Base-by-base conservation (phyloP, 768 basidiomycete species). In the Cystofilobasidium ferigula region DNA sequence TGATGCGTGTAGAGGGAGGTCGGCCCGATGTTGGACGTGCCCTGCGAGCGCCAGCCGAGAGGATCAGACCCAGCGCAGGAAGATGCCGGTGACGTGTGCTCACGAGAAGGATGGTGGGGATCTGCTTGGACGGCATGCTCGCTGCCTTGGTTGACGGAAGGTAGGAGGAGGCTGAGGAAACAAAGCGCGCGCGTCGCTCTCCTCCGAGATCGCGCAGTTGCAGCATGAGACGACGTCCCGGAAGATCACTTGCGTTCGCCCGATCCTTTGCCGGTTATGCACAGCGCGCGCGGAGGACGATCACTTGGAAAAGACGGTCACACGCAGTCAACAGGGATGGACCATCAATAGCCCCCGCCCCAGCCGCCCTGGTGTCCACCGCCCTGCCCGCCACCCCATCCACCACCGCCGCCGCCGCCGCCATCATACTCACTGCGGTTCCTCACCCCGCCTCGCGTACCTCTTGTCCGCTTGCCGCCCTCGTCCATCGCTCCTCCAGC, bases 1-100 rank as follows among this genome's bases (percentile, higher is more conserved):
- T 48, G 45, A 28, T 61, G 60, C 13, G 60, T 61, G 45, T 61
- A 61, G 47, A 48, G 60, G 8, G 42, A 1, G 30, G 45, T 48
- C 22, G 60, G 60, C 20, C 60, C 60, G 32, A 61, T 22, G 47
- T 48, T 61, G 45, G 30, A 34, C 18, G 60, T 61, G 18, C 60
- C 60, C 30, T 47, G 43, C 57, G 32, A 35, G 35, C 40, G 40
- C 20, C 40, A 20, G 20, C 10, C 40, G 40, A 10, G 10, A 42
- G 40, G 10, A 42, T 42, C 40, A 42, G 40, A 20, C n/a, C n/a
- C n/a, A n/a, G n/a, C n/a, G n/a, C n/a, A n/a, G n/a, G n/a, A n/a
- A n/a, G n/a, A n/a, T n/a, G n/a, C n/a, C n/a, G n/a, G n/a, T n/a
- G n/a, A n/a, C n/a, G 10, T 45, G 43, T 14, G 32, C 51, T 5